Percentiles rank a stretch among this genome's conserved stretches.
These are phyloP conservation scores for Nephelium lappaceum DNA, from an alignment of 345 rosid genomes.

Conservation along the genomic window DNA sequence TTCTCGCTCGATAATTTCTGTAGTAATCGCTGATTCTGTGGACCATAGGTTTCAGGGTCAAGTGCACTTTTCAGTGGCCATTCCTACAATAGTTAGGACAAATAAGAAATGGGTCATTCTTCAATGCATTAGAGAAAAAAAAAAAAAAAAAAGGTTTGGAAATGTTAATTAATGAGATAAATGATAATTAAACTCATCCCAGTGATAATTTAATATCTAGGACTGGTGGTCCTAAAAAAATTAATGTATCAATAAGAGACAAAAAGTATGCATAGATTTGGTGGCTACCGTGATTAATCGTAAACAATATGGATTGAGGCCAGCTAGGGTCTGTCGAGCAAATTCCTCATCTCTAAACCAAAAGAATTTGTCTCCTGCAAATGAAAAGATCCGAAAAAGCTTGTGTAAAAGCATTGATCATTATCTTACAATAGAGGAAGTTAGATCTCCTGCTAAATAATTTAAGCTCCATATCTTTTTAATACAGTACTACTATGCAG, in stretches of 20 bases:
- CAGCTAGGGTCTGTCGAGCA: slow-evolving; percentile 34
- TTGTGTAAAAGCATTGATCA: too few relatives aligned
- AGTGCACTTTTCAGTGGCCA: slow-evolving; percentile 81
- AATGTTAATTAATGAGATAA: background rate
- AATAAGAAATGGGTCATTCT: background rate
- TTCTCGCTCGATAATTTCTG: slow-evolving; percentile 52
- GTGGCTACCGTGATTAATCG: slow-evolving; percentile 50
- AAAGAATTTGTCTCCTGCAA: slow-evolving; percentile 4
- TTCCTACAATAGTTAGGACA: slow-evolving; percentile 47
- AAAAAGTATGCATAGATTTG: background rate
- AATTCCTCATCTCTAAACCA: slow-evolving; percentile 6
- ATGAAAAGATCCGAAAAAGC: background rate
- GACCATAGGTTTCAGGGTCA: slow-evolving; percentile 68
- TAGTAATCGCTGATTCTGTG: slow-evolving; percentile 63
- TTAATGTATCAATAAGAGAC: too few relatives aligned
- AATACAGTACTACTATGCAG: too few relatives aligned
- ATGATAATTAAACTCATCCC: too few relatives aligned
- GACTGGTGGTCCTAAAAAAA: too few relatives aligned
- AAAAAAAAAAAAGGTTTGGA: background rate
- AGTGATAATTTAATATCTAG: too few relatives aligned
- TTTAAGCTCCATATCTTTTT: background rate
- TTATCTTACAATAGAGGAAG: too few relatives aligned
- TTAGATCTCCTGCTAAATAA: background rate
- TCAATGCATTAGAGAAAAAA: too few relatives aligned
- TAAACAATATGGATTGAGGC: slow-evolving; percentile 63